phyloP scores from a whole-genome alignment of 441 rosid species.

The Jatropha podagrica region DNA sequence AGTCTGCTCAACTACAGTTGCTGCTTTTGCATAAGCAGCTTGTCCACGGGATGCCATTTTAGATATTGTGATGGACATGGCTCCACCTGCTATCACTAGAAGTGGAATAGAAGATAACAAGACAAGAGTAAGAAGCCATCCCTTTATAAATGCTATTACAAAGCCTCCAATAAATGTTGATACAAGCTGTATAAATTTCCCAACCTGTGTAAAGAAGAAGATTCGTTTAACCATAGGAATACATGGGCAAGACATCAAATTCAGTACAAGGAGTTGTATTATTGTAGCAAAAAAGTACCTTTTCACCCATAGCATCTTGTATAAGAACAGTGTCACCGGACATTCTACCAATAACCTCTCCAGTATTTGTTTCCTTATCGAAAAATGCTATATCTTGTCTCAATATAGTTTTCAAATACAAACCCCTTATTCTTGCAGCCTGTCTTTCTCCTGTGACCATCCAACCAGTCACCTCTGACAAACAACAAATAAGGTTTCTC shows the following conservation, averaged over 20 bases:
- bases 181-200: constrained; percentile 61
- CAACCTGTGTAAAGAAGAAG: constrained; percentile 49
- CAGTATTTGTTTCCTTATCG: constrained; percentile 74
- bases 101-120: constrained; percentile 67
- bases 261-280: not conserved
- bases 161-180: constrained; percentile 82
- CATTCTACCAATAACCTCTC: constrained; percentile 87
- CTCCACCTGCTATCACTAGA: constrained; percentile 62
- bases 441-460: constrained; percentile 96
- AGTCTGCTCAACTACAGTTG: constrained; percentile 72
- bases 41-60: constrained; percentile 68
- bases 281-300: constrained; percentile 37
- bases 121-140: constrained; percentile 83
- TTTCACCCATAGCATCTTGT: constrained; percentile 95
- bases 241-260: not conserved
- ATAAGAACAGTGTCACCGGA: constrained; percentile 89
- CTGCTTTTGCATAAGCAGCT: constrained; percentile 64
- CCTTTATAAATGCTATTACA: constrained; percentile 56
- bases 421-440: constrained; percentile 65
- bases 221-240: not conserved
- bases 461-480: constrained; percentile 83
- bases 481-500: constrained; percentile 3
- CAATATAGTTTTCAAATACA: constrained; percentile 70
- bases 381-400: constrained; percentile 90
- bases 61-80: constrained; percentile 42